Evolutionary conservation across 108 stramenopile species (phyloP).

Genomic region (Nitzschia sp.): DNA sequence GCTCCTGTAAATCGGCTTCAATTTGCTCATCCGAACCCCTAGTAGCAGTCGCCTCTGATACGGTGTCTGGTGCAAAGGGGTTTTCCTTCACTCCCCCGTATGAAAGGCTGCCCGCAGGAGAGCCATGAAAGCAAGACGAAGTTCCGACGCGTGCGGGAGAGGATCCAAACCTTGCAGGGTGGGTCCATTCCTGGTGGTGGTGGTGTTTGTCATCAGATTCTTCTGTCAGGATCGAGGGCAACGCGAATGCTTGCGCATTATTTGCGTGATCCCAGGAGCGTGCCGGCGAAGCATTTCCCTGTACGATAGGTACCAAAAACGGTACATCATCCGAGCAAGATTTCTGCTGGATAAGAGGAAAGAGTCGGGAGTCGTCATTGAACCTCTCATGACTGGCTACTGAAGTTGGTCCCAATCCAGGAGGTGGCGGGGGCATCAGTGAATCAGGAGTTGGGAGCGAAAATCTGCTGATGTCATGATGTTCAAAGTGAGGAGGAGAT

Average conservation of each 20-base stretch:
- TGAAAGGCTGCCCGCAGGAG: not conserved
- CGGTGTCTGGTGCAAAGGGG: slow-evolving; percentile 20
- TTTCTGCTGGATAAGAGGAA: not conserved
- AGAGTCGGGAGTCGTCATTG: no score
- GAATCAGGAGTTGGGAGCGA: not conserved
- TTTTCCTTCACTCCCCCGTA: slow-evolving; percentile 26
- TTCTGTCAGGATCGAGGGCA: no score
- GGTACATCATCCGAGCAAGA: not conserved
- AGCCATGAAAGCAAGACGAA: not conserved
- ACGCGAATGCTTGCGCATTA: no score
- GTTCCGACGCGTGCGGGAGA: not conserved
- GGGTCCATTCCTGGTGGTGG: no score
- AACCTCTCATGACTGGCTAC: no score
- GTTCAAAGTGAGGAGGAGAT: not conserved
- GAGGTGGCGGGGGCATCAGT: not conserved
- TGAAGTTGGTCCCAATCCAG: not conserved
- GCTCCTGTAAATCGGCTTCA: slow-evolving; percentile 70
- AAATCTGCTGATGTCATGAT: not conserved
- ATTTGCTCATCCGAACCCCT: slow-evolving; percentile 48
- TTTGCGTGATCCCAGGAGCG: not conserved
- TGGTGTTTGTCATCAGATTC: no score
- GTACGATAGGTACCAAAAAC: not conserved
- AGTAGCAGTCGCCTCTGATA: not conserved
- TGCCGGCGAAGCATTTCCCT: not conserved
- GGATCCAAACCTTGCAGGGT: no score